Conservation (phyloP, 768 basidiomycete species). For the Russula lepida region DNA sequence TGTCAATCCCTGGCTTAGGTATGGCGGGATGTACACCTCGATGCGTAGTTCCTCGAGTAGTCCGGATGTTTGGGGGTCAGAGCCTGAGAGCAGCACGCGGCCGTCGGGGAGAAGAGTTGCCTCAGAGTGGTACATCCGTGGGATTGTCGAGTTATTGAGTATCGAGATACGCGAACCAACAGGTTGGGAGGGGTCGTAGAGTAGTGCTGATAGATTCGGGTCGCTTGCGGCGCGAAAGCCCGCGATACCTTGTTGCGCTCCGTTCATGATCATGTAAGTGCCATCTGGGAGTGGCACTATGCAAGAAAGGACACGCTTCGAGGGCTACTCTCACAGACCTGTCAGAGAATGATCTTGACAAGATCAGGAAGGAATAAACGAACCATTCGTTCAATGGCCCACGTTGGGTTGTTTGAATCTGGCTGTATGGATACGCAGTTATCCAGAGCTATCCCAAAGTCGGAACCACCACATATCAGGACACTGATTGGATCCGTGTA, state of each 20-base stretch:
- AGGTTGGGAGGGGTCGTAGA: constrained; percentile 56
- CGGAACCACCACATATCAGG: constrained; percentile 74
- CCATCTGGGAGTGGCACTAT: constrained; percentile 65
- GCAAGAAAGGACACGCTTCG: constrained; percentile 67
- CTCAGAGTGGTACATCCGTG: constrained; percentile 72
- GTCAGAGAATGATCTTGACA: not conserved
- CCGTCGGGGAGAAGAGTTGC: constrained; percentile 68
- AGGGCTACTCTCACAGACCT: constrained; percentile 37
- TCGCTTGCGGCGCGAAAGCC: constrained; percentile 62
- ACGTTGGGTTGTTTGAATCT: constrained; percentile 50
- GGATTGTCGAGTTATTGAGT: constrained; percentile 56
- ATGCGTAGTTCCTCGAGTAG: constrained; percentile 73
- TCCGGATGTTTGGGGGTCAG: constrained; percentile 52
- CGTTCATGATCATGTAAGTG: constrained; percentile 68
- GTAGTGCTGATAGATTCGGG: constrained; percentile 54
- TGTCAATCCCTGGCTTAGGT: constrained; percentile 52
- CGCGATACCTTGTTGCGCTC: constrained; percentile 58
- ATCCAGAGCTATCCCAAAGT: constrained; percentile 47
- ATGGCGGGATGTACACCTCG: constrained; percentile 81
- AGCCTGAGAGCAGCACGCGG: constrained; percentile 66
- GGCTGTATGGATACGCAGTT: constrained; percentile 67
- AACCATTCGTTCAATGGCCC: constrained; percentile 77
- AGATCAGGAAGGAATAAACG: constrained; percentile 20
- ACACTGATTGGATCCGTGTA: constrained; percentile 66
- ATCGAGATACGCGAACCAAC: constrained; percentile 56